Evolutionary conservation across 2,329 filamentous ascomycete genomes (phyloP), one percentile per base, ranked within the genome.

Genomic region (Lomentospora prolificans): DNA sequence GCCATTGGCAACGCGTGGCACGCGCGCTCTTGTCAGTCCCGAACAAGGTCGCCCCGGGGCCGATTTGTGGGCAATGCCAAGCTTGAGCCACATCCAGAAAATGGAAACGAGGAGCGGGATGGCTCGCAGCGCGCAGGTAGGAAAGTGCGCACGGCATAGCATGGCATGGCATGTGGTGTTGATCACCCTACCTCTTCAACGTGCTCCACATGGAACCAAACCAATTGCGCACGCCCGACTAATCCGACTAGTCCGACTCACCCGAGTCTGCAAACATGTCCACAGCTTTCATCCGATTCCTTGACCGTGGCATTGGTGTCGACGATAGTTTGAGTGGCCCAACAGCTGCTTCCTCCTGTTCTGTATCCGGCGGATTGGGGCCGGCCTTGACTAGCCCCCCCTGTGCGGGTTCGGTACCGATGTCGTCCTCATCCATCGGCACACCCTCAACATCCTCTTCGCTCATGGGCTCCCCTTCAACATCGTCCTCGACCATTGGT

Each of bases 221-320:
- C 7, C 30, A 33, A 33, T 33, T 7, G 30, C 30, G 30, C n/a
- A n/a, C n/a, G n/a, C n/a, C n/a, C n/a, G n/a, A n/a, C n/a, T n/a
- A n/a, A n/a, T n/a, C n/a, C n/a, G n/a, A 25, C 27, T 50, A 36
- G 22, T 39, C 53, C 25, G 30, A 44, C 12, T 50, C 39, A 28
- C 46, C 53, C n/a, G 53, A 50, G 41, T 50, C 53, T 17, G 24
- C 53, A 79, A 94, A 95, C 88, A 94, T 91, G 65, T 94, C 89
- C 61, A 87, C 87, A 3, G 89, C 88, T 61, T 84, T 83, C 69
- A 89, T 86, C 59, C 86, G 79, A 65, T 80, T 86, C 62, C 80
- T 75, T 60, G 74, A 64, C 57, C 67, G 69, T 50, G 62, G 63
- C 56, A 59, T 57, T 39, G 60, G 60, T 39, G 62, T 63, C 12